Conservation (phyloP, 2,329 filamentous ascomycete genomes). For the Aspergillus melleus region DNA sequence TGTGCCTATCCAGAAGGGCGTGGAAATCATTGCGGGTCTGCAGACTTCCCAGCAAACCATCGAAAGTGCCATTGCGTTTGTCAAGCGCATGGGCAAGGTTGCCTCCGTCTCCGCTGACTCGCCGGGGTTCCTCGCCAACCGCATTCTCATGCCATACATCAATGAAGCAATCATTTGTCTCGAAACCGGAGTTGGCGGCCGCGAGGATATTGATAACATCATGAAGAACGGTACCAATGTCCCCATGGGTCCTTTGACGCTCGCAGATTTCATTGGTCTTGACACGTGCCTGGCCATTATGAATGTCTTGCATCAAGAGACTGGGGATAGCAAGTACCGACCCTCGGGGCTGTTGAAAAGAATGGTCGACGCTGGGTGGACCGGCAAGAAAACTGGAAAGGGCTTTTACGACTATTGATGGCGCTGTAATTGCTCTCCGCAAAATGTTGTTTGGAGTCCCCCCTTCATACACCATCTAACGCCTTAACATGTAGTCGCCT, state of each 20-base stretch:
- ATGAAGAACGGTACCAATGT: constrained; percentile 99
- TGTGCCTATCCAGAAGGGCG: constrained; percentile 92
- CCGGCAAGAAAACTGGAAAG: constrained; percentile 96
- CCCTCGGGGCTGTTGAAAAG: constrained; percentile 83
- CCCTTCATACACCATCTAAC: background rate
- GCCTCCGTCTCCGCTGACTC: constrained; percentile 83
- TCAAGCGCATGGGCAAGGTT: constrained; percentile 90
- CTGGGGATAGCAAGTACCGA: constrained; percentile 92
- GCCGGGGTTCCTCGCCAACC: constrained; percentile 92
- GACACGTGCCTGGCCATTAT: constrained; percentile 97
- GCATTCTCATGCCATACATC: constrained; percentile 98
- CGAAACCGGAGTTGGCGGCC: constrained; percentile 84
- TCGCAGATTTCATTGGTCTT: constrained; percentile 96
- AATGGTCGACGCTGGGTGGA: constrained; percentile 97
- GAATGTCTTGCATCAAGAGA: constrained; percentile 88
- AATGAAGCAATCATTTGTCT: constrained; percentile 97
- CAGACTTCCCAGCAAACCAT: constrained; percentile 85
- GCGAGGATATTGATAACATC: constrained; percentile 92
- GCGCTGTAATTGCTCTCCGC: background rate
- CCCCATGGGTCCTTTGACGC: constrained; percentile 90
- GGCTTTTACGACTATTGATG: constrained; percentile 86
- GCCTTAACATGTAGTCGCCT: background rate
- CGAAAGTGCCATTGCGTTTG: constrained; percentile 79
- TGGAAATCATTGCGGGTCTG: constrained; percentile 93
- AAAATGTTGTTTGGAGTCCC: background rate